Conservation (phyloP, 228 moss, liverwort and hornwort genomes). For the Sphagnum magellanicum region DNA sequence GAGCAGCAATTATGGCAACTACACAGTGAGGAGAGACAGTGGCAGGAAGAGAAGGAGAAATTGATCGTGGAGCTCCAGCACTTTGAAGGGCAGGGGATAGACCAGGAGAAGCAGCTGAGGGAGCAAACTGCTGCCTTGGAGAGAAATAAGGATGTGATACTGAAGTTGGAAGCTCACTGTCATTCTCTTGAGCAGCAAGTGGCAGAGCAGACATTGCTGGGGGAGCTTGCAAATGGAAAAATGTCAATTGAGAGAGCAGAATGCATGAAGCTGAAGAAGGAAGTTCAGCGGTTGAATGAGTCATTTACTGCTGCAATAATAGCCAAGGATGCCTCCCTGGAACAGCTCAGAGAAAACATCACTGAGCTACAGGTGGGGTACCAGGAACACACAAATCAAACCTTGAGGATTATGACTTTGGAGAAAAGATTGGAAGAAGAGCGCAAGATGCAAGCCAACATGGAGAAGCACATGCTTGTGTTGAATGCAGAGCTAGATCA, state of each 20-base stretch:
- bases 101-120: conserved; percentile 18
- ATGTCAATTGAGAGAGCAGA: conserved; percentile 21
- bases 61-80: conserved; percentile 19
- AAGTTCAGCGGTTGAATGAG: conserved; percentile 14
- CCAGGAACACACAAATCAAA: conserved; percentile 9
- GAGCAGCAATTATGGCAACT: conserved; percentile 7
- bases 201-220: conserved; percentile 18
- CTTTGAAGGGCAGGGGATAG: conserved; percentile 12
- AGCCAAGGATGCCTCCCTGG: conserved; percentile 19
- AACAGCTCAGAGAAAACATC: conserved; percentile 19
- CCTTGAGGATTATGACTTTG: conserved; percentile 11
- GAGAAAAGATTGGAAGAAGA: conserved; percentile 26
- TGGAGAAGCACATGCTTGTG: conserved; percentile 27
- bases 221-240: conserved; percentile 22
- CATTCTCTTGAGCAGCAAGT: conserved; percentile 24
- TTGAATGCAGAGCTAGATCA: conserved; percentile 19
- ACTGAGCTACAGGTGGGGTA: conserved; percentile 17
- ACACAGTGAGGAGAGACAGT: conserved; percentile 16
- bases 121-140: conserved; percentile 15
- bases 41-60: conserved; percentile 26
- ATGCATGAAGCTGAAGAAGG: conserved; percentile 22
- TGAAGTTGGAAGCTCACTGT: conserved; percentile 34
- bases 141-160: conserved; percentile 23
- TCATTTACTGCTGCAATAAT: conserved; percentile 20
- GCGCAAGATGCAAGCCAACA: conserved; percentile 13